phyloP scores from a whole-genome alignment of 1,139 yeast species.

The Ogataea hybrid region DNA sequence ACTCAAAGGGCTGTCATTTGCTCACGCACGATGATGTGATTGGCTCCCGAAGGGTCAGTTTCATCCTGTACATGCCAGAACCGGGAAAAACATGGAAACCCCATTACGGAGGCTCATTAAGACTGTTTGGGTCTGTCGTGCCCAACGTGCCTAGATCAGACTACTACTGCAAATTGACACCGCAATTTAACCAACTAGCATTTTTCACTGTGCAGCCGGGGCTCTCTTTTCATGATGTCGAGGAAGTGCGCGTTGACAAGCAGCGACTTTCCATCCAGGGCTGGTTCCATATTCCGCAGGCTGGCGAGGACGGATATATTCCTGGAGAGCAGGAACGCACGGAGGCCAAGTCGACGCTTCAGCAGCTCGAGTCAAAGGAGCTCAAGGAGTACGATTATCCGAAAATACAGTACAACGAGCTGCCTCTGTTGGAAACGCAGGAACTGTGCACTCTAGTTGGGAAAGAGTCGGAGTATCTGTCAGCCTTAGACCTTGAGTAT shows the following conservation, averaged over 20 bases:
- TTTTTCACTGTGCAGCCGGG: constrained; percentile 97
- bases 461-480: constrained; percentile 19
- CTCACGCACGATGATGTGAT: constrained; percentile 97
- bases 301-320: constrained; percentile 81
- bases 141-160: constrained; percentile 92
- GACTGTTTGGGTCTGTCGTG: constrained; percentile 81
- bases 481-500: constrained; percentile 41
- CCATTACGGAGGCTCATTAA: constrained; percentile 87
- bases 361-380: constrained; percentile 75
- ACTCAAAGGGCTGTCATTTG: constrained; percentile 90
- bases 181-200: constrained; percentile 95
- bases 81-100: constrained; percentile 88
- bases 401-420: constrained; percentile 43
- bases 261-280: constrained; percentile 94
- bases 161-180: constrained; percentile 65
- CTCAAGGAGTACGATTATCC: constrained; percentile 84
- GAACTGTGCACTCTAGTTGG: constrained; percentile 21
- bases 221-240: constrained; percentile 94
- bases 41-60: constrained; percentile 91
- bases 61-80: constrained; percentile 87
- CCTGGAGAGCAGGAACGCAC: constrained; percentile 78
- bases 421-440: constrained; percentile 25
- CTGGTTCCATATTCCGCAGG: constrained; percentile 98
- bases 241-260: constrained; percentile 88
- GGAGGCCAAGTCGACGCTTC: constrained; percentile 74